These are phyloP conservation scores for Diaporthe citri DNA, from an alignment of 2,329 filamentous ascomycete genomes.

Conservation along the genomic window DNA sequence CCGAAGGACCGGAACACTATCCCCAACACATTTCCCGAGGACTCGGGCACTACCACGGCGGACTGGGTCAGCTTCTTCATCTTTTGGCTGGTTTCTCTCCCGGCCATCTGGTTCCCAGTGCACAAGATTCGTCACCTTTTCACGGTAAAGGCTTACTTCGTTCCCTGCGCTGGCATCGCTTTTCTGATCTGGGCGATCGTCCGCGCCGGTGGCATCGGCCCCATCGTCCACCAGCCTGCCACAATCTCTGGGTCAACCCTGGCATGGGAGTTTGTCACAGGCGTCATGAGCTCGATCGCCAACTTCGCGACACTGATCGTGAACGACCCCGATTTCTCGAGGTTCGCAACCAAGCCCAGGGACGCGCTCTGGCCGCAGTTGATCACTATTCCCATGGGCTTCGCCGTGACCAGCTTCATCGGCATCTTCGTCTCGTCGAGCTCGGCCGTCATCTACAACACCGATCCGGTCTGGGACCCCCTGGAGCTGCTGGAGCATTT, in stretches of 20 bases:
- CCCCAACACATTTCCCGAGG: slow-evolving; percentile 73
- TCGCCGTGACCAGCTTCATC: slow-evolving; percentile 86
- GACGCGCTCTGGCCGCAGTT: slow-evolving; percentile 88
- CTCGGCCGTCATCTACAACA: slow-evolving; percentile 74
- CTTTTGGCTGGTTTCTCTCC: slow-evolving; percentile 85
- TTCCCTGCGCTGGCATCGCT: slow-evolving; percentile 84
- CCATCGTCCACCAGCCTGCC: slow-evolving; percentile 79
- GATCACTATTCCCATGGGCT: slow-evolving; percentile 77
- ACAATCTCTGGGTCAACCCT: slow-evolving; percentile 75
- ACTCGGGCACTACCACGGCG: slow-evolving; percentile 79
- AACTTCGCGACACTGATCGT: slow-evolving; percentile 92
- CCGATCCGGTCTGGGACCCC: slow-evolving; percentile 79
- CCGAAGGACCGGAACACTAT: slow-evolving; percentile 64
- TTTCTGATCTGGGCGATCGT: slow-evolving; percentile 91
- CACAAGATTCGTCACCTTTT: slow-evolving; percentile 91
- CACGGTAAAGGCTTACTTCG: slow-evolving; percentile 88
- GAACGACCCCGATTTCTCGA: slow-evolving; percentile 86
- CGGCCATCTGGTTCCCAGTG: slow-evolving; percentile 90
- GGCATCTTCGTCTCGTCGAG: slow-evolving; percentile 83
- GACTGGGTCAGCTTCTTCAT: slow-evolving; percentile 87
- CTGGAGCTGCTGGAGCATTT: slow-evolving; percentile 75
- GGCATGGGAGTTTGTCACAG: slow-evolving; percentile 85
- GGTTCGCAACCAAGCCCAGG: slow-evolving; percentile 81
- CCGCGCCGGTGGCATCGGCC: slow-evolving; percentile 84
- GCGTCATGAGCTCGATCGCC: slow-evolving; percentile 89